Evolutionary conservation across 176 grass and related monocot species (phyloP).

Genomic region (Carex kokanica): DNA sequence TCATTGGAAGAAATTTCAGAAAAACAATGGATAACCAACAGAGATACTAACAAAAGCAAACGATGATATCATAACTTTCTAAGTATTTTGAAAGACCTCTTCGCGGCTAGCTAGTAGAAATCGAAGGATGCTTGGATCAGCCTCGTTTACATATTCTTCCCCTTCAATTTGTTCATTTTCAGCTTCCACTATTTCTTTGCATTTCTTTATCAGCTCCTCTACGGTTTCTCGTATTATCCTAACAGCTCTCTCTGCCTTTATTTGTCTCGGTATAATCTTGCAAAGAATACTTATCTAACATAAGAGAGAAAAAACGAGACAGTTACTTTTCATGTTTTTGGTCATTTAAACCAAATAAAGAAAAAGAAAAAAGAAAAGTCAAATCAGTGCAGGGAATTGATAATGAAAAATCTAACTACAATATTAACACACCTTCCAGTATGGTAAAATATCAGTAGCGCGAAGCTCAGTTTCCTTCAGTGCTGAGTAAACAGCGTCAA

Average conservation of each 20-base stretch:
- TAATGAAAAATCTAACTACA: neutral
- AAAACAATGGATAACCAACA: slow-evolving; percentile 6
- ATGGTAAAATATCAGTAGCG: slow-evolving; percentile 89
- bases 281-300: slow-evolving; percentile 48
- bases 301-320: neutral
- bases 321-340: neutral
- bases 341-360: neutral
- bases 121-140: slow-evolving; percentile 88
- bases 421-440: slow-evolving; percentile 65
- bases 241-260: slow-evolving; percentile 87
- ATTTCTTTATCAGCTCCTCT: slow-evolving; percentile 78
- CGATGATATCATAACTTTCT: slow-evolving; percentile 10
- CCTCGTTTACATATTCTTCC: slow-evolving; percentile 96
- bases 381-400: neutral
- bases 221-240: slow-evolving; percentile 69
- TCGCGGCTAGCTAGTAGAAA: slow-evolving; percentile 92
- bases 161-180: slow-evolving; percentile 91
- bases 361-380: neutral
- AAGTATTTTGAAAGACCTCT: slow-evolving; percentile 53
- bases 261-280: slow-evolving; percentile 92
- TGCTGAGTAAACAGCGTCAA: slow-evolving; percentile 91
- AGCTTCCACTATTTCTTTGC: slow-evolving; percentile 91
- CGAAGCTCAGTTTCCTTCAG: slow-evolving; percentile 91
- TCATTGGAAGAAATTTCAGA: neutral
- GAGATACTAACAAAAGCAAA: slow-evolving; percentile 22